Base-by-base conservation (phyloP, 495 filamentous ascomycete genomes). In the Delitschia confertaspora region DNA sequence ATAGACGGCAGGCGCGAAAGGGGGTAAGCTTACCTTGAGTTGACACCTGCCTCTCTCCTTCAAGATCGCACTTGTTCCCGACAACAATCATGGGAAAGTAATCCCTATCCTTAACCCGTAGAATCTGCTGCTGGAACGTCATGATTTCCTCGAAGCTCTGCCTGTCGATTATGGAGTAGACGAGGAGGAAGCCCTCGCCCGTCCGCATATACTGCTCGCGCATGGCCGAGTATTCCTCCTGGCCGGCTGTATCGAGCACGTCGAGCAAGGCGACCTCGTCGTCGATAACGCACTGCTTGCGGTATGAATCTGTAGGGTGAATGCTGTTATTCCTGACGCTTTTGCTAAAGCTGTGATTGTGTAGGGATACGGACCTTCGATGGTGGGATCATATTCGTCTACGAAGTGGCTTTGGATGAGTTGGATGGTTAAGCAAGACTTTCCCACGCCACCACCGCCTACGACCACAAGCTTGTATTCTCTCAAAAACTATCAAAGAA, bases 121-220 rank as follows among this genome's bases (percentile, higher is more conserved):
- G 73, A 64, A 98, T 98, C 68, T 98, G 91, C 74, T 95, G 88
- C 67, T 96, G 88, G 65, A 95, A 95, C 25, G 87, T 94, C 65
- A 85, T 78, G 62, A 98, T 96, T 69, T 98, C 93, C 63, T 96
- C 88, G 61, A 96, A 96, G 50, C 84, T 91, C 65, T 95, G 87
- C 55, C 89, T 77, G 60, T 89, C 95, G 10, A 85, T 95, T 69
- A 98, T 98, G 38, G 84, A 95, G 72, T 95, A 98, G 53, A 98
- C 87, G 16, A 98, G 77, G 51, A 98, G 74, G 69, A 98, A 98
- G 31, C 91, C 91, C 69, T 98, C 91, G 59, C 91, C 91, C 25
- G 93, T 98, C 56, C 91, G 83, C 91, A 98, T 98, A 74, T 98
- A 98, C 70, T 98, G 91, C 70, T 98, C 91, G 51, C 91, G 79